Percentiles rank a stretch among this genome's conserved stretches.
These are phyloP conservation scores for Hansenula anomala DNA, from an alignment of 1,139 yeast species.

Conservation along the genomic window DNA sequence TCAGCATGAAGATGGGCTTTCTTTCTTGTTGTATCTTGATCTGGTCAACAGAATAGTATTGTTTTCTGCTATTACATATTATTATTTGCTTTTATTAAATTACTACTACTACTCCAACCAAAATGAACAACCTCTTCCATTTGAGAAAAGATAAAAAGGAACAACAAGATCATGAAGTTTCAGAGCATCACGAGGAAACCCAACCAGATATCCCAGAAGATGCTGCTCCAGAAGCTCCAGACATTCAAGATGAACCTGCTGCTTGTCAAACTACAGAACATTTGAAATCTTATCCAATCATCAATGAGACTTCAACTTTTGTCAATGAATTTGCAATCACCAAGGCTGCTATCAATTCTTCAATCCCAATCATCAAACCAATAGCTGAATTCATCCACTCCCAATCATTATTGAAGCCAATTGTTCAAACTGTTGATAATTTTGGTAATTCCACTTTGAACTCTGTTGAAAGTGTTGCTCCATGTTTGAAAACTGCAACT, in stretches of 20 bases:
- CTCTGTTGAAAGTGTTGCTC: conserved; percentile 27
- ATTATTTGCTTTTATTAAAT: no score
- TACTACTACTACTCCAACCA: no score
- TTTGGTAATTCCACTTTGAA: conserved; percentile 26
- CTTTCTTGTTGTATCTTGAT: no score
- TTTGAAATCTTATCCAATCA: conserved; percentile 35
- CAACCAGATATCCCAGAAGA: no score
- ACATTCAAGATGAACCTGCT: no score
- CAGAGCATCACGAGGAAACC: no score
- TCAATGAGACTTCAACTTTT: conserved; percentile 37
- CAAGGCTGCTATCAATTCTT: conserved; percentile 36
- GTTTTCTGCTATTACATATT: no score
- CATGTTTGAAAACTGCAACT: conserved; percentile 29
- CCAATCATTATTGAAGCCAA: conserved; percentile 29
- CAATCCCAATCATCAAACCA: conserved; percentile 34
- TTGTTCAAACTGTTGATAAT: conserved; percentile 30
- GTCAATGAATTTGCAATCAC: conserved; percentile 26
- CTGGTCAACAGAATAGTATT: no score
- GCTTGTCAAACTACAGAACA: background rate
- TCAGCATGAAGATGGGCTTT: no score
- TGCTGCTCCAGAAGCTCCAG: background rate
- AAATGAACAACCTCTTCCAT: no score
- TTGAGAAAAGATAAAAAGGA: no score
- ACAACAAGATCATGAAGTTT: no score
- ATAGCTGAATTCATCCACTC: conserved; percentile 22